Base-by-base conservation (phyloP, 352 stramenopile genomes). In the Phytopythium ostracodes region DNA sequence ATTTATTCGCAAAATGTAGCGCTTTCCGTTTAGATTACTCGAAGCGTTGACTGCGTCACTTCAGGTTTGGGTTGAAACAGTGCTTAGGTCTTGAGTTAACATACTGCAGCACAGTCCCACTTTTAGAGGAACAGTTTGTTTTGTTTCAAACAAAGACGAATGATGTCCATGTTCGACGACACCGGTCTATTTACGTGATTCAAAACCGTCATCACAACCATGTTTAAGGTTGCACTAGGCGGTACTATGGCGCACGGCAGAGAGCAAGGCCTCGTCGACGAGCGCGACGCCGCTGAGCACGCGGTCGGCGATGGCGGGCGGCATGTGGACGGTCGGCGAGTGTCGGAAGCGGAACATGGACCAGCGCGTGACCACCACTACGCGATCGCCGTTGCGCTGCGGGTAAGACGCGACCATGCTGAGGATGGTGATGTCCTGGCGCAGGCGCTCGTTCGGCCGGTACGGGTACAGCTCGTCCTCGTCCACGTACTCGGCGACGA, bases 391-490 rank as follows among this genome's bases (percentile, higher is more conserved):
- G 11, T 31, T 35, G 22, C 7, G 33, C 35, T 59, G 25, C 51
- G 59, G 54, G 18, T 72, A 54, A 35, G 60, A 70, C 4, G 59
- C 47, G 15, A 76, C 53, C 49, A 62, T 64, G 27, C 38, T 73
- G 59, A 72, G 69, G 35, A 64, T 60, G 0, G 67, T 75, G 43
- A 79, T 54, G 40, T 82, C 74, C 18, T 78, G 68, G 4, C 72
- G 66, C 12, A 84, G 47, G 15, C 77, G 71, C 31, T 68, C 63
- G 0, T 40, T 14, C 0, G 72, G 65, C 7, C 61, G 67, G 60
- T 84, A 87, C 36, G 75, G 74, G 49, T 72, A 74, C 43, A 78
- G 33, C 10, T 77, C 72, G 53, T 87, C 77, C 46, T 74, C 65
- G 38, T 81, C 67, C 11, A 84, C 68, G 31, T 58, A 64, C 44